Base-by-base conservation (phyloP, 169 alveolate species). In the Plasmodium vinckei region DNA sequence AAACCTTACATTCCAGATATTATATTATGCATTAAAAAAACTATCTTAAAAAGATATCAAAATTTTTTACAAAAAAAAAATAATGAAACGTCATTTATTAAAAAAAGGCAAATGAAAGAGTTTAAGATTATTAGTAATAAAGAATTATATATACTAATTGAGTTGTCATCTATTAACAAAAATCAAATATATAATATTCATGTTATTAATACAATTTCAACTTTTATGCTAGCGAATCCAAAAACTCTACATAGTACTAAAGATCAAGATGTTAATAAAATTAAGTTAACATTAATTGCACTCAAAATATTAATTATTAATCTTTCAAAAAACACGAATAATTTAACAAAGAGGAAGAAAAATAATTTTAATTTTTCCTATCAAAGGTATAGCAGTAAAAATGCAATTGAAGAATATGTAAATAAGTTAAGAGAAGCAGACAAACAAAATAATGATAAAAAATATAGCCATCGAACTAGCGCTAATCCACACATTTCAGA, bases 121-220 rank as follows among this genome's bases (percentile, higher is more conserved):
- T 15, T 86, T 25, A 57, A 21, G 57, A 57, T 86, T 86, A 63
- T 86, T 70, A 70, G 15, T 33, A 60, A 86, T 86, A 86, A 86
- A 60, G 91, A 86, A 49, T 49, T 86, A 19, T 54, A 86, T 53
- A 86, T 86, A 15, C 46, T 86, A 68, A 86, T 86, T 47, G 91
- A 86, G 60, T 70, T 86, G 6, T 68, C 91, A n/a, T n/a, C 91
- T n/a, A 33, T 86, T 25, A 86, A 86, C n/a, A 69, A 69, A 69
- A 70, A 86, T 64, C 64, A 69, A 39, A 64, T 51, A 23, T 23
- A 70, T 21, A 86, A 70, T 10, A 69, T 86, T n/a, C 86, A 86
- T 53, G 53, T 86, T 54, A 70, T 86, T 9, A 86, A 86, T 65
- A 42, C 71, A 33, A 59, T 86, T 27, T 46, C 47, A 39, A 70